Evolutionary conservation across 768 basidiomycete genomes (phyloP).

Genomic region (Tulasnella sp.): DNA sequence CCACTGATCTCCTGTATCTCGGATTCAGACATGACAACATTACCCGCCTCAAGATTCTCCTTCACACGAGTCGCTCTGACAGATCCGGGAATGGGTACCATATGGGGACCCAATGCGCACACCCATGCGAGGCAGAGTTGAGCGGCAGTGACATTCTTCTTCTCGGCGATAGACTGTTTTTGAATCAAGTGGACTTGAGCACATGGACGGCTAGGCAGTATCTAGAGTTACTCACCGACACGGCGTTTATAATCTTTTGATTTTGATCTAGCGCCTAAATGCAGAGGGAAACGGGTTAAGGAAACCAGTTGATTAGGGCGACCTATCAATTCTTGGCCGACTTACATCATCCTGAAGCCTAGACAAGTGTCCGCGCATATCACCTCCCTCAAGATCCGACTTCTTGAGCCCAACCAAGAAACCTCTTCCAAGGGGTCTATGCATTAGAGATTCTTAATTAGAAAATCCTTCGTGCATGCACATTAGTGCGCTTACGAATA

Average conservation of each 20-base stretch:
- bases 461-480: background rate
- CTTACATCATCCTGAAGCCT: conserved; percentile 26
- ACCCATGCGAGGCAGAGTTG: conserved; percentile 35
- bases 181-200: background rate
- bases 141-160: conserved; percentile 28
- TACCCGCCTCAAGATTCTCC: conserved; percentile 37
- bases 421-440: conserved; percentile 19
- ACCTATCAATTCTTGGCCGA: background rate
- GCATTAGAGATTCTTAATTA: background rate
- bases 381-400: conserved; percentile 29
- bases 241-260: conserved; percentile 28
- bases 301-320: background rate
- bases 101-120: conserved; percentile 21
- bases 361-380: conserved; percentile 23
- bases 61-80: conserved; percentile 33
- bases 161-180: conserved; percentile 23
- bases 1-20: conserved; percentile 35
- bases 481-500: conserved; percentile 35
- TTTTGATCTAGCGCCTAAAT: conserved; percentile 28
- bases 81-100: conserved; percentile 27
- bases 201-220: background rate
- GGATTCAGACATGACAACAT: conserved; percentile 31
- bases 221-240: conserved; percentile 13
- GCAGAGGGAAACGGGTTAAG: background rate
- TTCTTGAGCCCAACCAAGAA: conserved; percentile 28